Conservation (phyloP, 106 monocot species). For the Posidonia australis region DNA sequence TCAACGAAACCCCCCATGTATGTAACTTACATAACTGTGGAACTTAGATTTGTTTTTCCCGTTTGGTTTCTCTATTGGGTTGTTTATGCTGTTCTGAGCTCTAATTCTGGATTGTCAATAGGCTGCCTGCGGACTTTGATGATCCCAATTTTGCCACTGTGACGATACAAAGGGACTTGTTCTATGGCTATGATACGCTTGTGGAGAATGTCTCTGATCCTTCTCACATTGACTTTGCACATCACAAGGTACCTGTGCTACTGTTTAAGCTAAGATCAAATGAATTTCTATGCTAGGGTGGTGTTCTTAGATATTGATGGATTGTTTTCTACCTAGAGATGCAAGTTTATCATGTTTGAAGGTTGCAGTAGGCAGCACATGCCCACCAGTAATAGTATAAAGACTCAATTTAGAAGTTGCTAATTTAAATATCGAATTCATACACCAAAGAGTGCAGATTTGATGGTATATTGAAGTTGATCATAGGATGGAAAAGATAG, state of each 20-base stretch:
- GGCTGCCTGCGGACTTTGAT: conserved; percentile 79
- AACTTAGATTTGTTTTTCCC: background rate
- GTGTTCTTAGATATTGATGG: background rate
- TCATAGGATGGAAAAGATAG: too few relatives aligned
- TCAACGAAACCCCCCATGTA: conserved; percentile 57
- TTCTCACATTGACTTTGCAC: conserved; percentile 95
- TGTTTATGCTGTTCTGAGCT: background rate
- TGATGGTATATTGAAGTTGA: too few relatives aligned
- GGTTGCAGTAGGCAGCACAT: too few relatives aligned
- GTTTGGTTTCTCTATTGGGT: background rate
- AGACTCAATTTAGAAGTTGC: too few relatives aligned
- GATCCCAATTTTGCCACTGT: conserved; percentile 74
- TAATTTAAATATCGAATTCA: too few relatives aligned
- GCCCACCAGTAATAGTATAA: too few relatives aligned
- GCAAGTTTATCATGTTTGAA: too few relatives aligned
- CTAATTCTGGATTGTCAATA: conserved; percentile 11
- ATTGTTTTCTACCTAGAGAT: too few relatives aligned
- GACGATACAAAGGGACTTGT: conserved; percentile 88
- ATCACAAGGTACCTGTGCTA: conserved; percentile 67
- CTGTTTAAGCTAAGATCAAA: background rate
- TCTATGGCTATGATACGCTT: conserved; percentile 92
- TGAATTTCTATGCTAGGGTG: background rate
- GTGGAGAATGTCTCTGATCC: conserved; percentile 99
- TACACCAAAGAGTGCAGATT: too few relatives aligned
- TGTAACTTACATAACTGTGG: conserved; percentile 6